Base-by-base conservation (phyloP, 192 early-diverging fungal species). In the Funneliformis mosseae region DNA sequence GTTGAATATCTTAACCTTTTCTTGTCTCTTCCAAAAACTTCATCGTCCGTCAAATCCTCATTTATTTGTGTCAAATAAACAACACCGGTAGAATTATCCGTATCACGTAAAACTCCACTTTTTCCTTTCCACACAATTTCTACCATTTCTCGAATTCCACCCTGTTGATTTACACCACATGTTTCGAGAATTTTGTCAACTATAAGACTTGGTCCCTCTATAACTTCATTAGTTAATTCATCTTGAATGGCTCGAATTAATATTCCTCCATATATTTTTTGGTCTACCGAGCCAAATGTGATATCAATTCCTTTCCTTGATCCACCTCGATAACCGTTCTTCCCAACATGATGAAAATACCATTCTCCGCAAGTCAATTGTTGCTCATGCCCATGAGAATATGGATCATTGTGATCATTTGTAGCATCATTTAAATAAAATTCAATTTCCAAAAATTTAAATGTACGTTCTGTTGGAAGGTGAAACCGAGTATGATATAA, bases 151-250 rank as follows among this genome's bases (percentile, higher is more conserved):
- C 50, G 23, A 60, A 79, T 71, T 21, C 77, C 66, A 21, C 48
- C 41, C 14, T 68, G 5, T n/a, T 42, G 27, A 71, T 61, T 41
- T 10, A 59, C 48, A 18, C 16, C 67, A 71, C 78, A 79, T 55
- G 38, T 21, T 42, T 71, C 55, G 14, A 83, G 61, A 68, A 83
- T 80, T 50, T 81, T 71, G 45, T 83, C 83, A 61, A 83, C 83
- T 62, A 83, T 50, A 71, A 83, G 66, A 64, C 83, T 78, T 67
- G 83, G 83, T 48, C 83, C 83, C 78, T 83, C 83, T 38, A 83
- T 81, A 21, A 83, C 63, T 72, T 38, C 70, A 33, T 71, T 72
- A 41, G 59, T 81, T n/a, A 62, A n/a, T 43, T 80, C 67, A 72
- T 83, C 74, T 71, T 81, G 63, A 73, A 83, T 83, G 38, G 76